phyloP scores from a whole-genome alignment of 2,329 filamentous ascomycete species.

The Tolypocladium nubicola region DNA sequence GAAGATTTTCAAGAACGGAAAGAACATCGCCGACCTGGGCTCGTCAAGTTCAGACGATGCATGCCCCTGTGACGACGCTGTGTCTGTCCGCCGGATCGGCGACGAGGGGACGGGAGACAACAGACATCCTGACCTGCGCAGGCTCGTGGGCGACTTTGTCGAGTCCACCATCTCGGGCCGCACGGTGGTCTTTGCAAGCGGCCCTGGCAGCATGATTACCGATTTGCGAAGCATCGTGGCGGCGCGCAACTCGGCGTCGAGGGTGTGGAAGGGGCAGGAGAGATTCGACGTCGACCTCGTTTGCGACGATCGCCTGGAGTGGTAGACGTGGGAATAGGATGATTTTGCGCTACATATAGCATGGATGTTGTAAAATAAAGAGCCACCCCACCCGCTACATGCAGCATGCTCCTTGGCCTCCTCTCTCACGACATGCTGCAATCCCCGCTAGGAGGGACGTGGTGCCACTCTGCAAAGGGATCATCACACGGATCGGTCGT shows the following conservation, averaged over 20 bases:
- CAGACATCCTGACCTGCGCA: slow-evolving; percentile 33
- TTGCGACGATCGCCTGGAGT: slow-evolving; percentile 51
- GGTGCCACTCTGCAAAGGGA: no score
- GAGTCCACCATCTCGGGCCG: slow-evolving; percentile 32
- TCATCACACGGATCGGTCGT: no score
- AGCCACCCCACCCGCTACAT: no score
- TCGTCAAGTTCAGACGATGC: slow-evolving; percentile 15
- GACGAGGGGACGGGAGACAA: slow-evolving; percentile 16
- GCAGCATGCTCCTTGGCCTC: no score
- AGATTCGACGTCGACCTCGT: slow-evolving; percentile 44
- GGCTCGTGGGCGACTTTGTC: slow-evolving; percentile 38
- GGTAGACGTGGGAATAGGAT: slow-evolving; percentile 15
- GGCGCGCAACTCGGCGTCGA: slow-evolving; percentile 35
- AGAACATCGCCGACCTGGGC: slow-evolving; percentile 9
- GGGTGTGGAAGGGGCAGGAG: slow-evolving; percentile 48
- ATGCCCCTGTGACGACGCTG: slow-evolving; percentile 15
- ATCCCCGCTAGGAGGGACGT: no score
- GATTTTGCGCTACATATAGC: no score
- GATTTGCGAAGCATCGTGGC: slow-evolving; percentile 46
- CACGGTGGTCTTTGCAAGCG: slow-evolving; percentile 49
- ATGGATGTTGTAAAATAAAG: no score
- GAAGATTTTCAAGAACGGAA: slow-evolving; percentile 6
- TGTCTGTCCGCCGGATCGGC: slow-evolving; percentile 18
- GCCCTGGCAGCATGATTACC: slow-evolving; percentile 48
- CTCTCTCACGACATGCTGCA: no score